Evolutionary conservation across 2,329 filamentous ascomycete genomes (phyloP).

Genomic region (Bimuria novae-zelandiae): DNA sequence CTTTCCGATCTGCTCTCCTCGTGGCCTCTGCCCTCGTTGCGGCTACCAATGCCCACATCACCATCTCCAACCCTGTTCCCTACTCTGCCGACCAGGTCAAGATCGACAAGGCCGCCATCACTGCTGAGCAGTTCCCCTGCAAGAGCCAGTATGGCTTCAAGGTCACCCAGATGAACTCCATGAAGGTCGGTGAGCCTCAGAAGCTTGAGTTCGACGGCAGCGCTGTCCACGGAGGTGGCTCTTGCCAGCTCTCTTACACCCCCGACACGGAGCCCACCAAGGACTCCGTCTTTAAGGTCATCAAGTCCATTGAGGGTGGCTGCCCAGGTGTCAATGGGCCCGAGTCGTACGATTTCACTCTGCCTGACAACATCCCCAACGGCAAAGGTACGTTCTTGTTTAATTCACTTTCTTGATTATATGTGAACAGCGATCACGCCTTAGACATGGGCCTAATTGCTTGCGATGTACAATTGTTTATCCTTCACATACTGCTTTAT

Average conservation of each 20-base stretch:
- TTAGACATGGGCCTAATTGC: too few species aligned
- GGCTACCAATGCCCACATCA: slow-evolving; percentile 72
- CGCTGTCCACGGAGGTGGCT: slow-evolving; percentile 86
- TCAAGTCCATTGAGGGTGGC: slow-evolving; percentile 84
- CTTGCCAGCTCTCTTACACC: slow-evolving; percentile 84
- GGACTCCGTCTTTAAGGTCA: slow-evolving; percentile 78
- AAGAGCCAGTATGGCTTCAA: slow-evolving; percentile 37
- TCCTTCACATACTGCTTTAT: too few species aligned
- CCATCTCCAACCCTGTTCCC: slow-evolving; percentile 70
- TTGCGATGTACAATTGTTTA: too few species aligned
- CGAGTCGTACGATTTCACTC: slow-evolving; percentile 67
- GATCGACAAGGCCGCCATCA: slow-evolving; percentile 69
- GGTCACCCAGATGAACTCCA: slow-evolving; percentile 49
- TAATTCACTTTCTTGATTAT: too few species aligned
- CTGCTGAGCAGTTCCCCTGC: slow-evolving; percentile 74
- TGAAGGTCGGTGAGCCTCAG: slow-evolving; percentile 66
- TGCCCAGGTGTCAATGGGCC: slow-evolving; percentile 69
- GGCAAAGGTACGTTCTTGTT: slow-evolving; percentile 80
- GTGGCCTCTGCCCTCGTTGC: slow-evolving; percentile 59
- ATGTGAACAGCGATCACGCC: too few species aligned
- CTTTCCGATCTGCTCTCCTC: slow-evolving; percentile 57
- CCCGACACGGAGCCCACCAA: slow-evolving; percentile 58
- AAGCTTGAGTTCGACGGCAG: slow-evolving; percentile 69
- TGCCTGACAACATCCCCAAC: slow-evolving; percentile 72
- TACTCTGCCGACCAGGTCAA: slow-evolving; percentile 52